Conservation (phyloP, 2,329 filamentous ascomycete genomes). For the Septoria linicola region DNA sequence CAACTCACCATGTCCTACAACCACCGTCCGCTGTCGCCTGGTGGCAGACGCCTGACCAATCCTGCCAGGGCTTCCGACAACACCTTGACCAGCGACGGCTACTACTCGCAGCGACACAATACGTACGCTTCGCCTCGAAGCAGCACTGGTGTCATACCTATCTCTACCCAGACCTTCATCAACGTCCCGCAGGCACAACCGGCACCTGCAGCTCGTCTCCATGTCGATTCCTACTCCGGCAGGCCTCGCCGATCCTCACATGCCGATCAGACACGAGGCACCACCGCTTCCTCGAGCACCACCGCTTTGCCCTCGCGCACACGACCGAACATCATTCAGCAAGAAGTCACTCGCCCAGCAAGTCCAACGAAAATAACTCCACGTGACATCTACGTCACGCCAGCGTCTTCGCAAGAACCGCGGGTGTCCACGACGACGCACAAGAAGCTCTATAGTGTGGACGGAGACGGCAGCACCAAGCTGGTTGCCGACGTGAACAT, state of each 20-base stretch:
- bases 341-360: constrained; percentile 37
- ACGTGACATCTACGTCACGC: constrained; percentile 43
- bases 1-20: constrained; percentile 36
- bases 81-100: constrained; percentile 32
- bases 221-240: constrained; percentile 47
- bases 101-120: constrained; percentile 30
- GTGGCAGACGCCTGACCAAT: constrained; percentile 37
- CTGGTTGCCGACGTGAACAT: constrained; percentile 42
- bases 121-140: constrained; percentile 37
- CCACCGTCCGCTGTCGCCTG: constrained; percentile 38
- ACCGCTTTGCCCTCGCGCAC: constrained; percentile 35
- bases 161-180: constrained; percentile 39
- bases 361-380: constrained; percentile 44
- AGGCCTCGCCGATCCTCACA: constrained; percentile 48
- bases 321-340: constrained; percentile 38
- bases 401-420: constrained; percentile 35
- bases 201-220: constrained; percentile 27
- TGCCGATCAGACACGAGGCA: constrained; percentile 39
- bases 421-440: constrained; percentile 38
- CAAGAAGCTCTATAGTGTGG: constrained; percentile 52
- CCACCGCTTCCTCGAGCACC: constrained; percentile 26
- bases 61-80: constrained; percentile 34
- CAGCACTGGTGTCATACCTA: constrained; percentile 40
- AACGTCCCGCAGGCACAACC: constrained; percentile 28
- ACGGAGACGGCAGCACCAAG: constrained; percentile 44